Base-by-base conservation (phyloP, 257 asterid genomes). In the Ehretia macrophylla region DNA sequence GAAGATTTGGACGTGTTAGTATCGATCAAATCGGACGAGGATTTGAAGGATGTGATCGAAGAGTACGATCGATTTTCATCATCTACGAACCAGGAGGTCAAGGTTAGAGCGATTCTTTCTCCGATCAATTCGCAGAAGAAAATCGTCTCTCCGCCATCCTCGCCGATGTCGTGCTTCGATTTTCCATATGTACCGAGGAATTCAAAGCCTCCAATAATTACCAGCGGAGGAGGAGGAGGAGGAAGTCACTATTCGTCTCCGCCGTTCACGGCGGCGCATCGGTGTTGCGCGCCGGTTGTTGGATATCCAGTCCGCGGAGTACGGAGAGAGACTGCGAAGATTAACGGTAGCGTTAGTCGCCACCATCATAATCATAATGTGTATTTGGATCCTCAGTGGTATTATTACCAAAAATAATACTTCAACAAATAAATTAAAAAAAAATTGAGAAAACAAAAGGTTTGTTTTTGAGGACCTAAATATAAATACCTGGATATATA, bases 1-100 rank as follows among this genome's bases (percentile, higher is more conserved):
- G 97, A 84, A 54, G 96, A 89, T 77, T 56, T 89, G 32, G 99
- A 93, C 52, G 72, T 93, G 65, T 66, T 93, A 32, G 72, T 93
- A 20, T 71, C 97, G 20, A 63, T 93, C 55, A 81, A 75, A 60
- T 78, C 89, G 20, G 94, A 88, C 10, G 96, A 93, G 51, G 97
- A 93, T 10, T 73, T 93, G 1, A 70, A 63, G 60, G 67, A 48
- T 55, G 49, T 89, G 68, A 72, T 93, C 35, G 81, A 72, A 17
- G 97, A 89, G 68, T 93, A 93, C 75, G 90, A 77, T 38, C 78
- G 82, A 35, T 77, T 54, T 6, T n/a, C n/a, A n/a, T n/a, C n/a
- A n/a, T n/a, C n/a, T n/a, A n/a, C n/a, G n/a, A n/a, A n/a, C n/a
- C 53, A 46, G 66, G 95, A 75, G 16, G 60, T 63, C 75, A 79